phyloP scores from a whole-genome alignment of 179 eudicot genomes.

The Vitellaria paradoxa region DNA sequence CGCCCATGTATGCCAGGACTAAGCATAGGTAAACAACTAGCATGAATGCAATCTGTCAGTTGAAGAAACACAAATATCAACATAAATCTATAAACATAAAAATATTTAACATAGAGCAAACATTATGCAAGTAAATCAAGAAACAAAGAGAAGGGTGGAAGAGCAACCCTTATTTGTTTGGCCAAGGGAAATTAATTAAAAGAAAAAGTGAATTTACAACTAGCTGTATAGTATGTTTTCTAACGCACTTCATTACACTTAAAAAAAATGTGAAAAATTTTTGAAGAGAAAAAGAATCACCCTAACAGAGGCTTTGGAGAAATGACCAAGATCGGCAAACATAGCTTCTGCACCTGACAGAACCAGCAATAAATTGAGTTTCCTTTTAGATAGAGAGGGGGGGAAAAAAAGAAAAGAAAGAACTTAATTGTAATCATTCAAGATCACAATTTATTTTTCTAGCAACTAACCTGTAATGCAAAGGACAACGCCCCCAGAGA shows the following conservation, averaged over 20 bases:
- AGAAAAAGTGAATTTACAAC: background rate
- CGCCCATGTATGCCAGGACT: conserved; percentile 55
- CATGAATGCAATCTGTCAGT: conserved; percentile 42
- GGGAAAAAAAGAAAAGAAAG: background rate
- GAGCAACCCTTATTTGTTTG: background rate
- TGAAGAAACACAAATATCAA: conserved; percentile 4
- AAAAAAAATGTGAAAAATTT: too few relatives aligned
- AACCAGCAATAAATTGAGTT: conserved; percentile 6
- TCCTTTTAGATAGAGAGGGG: background rate
- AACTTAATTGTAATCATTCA: background rate
- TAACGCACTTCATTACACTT: too few relatives aligned
- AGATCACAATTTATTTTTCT: background rate
- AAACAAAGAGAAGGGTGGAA: too few relatives aligned
- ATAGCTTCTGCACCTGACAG: conserved; percentile 26
- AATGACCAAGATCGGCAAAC: conserved; percentile 28
- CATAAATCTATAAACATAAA: background rate
- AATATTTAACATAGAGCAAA: background rate
- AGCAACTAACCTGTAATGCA: conserved; percentile 63
- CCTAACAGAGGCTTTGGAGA: conserved; percentile 14
- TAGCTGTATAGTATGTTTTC: background rate
- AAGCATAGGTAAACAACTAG: conserved; percentile 54
- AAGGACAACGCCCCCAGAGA: conserved; percentile 83
- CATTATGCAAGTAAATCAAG: background rate
- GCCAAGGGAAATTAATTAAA: background rate
- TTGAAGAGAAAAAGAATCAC: conserved; percentile 3